phyloP scores from a whole-genome alignment of 169 alveolate species.

The Eimeria tenella region DNA sequence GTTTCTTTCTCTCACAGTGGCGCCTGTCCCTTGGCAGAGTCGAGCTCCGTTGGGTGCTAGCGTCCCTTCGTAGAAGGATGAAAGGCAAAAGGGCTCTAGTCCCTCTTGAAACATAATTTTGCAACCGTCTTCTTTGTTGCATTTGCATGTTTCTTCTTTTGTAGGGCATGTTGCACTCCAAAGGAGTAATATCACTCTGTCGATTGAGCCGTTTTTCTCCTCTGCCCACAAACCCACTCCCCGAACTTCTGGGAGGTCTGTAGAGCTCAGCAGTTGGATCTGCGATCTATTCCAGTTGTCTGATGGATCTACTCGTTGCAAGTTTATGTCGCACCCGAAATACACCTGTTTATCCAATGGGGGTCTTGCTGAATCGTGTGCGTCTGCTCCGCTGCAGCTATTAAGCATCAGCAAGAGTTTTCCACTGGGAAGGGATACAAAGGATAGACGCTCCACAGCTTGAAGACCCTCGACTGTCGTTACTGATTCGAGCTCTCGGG shows the following conservation, averaged over 20 bases:
- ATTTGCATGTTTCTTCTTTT: conserved; percentile 32
- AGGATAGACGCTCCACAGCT: conserved; percentile 45
- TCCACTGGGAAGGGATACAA: conserved; percentile 45
- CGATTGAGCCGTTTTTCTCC: conserved; percentile 1
- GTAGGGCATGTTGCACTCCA: conserved; percentile 51
- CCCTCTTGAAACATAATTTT: neutral
- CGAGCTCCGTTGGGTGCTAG: conserved; percentile 44
- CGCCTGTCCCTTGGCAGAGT: conserved; percentile 39
- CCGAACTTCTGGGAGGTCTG: conserved; percentile 53
- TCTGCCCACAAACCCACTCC: conserved; percentile 51
- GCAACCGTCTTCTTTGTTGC: conserved; percentile 42
- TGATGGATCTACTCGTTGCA: conserved; percentile 33
- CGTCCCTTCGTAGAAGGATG: conserved; percentile 35
- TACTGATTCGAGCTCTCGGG: neutral
- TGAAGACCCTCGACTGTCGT: conserved; percentile 22
- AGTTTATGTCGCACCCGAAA: conserved; percentile 38
- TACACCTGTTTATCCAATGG: conserved; percentile 25
- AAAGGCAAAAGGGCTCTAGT: conserved; percentile 6
- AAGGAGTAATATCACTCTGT: conserved; percentile 33
- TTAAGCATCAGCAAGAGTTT: conserved; percentile 41
- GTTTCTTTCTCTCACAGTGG: neutral
- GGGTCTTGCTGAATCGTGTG: conserved; percentile 19
- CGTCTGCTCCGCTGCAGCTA: conserved; percentile 60
- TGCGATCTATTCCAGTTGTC: conserved; percentile 11
- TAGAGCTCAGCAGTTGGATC: conserved; percentile 15